Percentiles rank a stretch among this genome's conserved stretches.
These are phyloP conservation scores for Trametes sp. DNA, from an alignment of 1,284 basidiomycete species.

Conservation along the genomic window DNA sequence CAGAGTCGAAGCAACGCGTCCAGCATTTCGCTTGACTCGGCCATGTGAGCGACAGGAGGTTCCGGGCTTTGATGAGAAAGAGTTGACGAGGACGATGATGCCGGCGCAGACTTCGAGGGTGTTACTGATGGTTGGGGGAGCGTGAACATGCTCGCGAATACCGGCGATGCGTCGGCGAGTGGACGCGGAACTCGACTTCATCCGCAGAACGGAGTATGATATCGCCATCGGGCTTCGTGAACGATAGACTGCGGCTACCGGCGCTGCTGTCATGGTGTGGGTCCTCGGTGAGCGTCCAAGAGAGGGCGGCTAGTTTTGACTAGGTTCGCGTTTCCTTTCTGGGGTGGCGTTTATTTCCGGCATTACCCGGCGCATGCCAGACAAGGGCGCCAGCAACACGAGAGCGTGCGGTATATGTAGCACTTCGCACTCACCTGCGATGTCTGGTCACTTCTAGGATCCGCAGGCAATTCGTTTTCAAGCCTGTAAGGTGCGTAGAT, in stretches of 20 bases:
- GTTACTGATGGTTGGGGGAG: neutral
- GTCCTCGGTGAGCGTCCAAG: neutral
- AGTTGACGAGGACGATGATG: no score
- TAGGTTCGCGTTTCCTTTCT: neutral
- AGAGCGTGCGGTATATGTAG: no score
- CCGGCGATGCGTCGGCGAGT: slow-evolving; percentile 31
- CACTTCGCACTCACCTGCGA: no score
- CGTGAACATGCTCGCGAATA: slow-evolving; percentile 16
- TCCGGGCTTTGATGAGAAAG: neutral
- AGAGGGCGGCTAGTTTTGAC: no score
- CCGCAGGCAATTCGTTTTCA: no score
- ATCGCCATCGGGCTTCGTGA: slow-evolving; percentile 26
- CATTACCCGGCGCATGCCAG: no score
- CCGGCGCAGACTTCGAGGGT: neutral
- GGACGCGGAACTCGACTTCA: slow-evolving; percentile 26
- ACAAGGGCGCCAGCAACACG: no score
- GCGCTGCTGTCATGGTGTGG: neutral
- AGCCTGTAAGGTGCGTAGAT: no score
- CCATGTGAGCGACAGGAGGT: neutral
- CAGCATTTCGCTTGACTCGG: slow-evolving; percentile 25
- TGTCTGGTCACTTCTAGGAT: no score
- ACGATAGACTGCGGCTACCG: no score
- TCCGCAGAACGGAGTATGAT: slow-evolving; percentile 40
- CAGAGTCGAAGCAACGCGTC: slow-evolving; percentile 32
- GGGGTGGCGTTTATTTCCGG: no score